These are phyloP conservation scores for Haplosporangium sp. DNA, from an alignment of 371 early-diverging fungal genomes.

Conservation along the genomic window DNA sequence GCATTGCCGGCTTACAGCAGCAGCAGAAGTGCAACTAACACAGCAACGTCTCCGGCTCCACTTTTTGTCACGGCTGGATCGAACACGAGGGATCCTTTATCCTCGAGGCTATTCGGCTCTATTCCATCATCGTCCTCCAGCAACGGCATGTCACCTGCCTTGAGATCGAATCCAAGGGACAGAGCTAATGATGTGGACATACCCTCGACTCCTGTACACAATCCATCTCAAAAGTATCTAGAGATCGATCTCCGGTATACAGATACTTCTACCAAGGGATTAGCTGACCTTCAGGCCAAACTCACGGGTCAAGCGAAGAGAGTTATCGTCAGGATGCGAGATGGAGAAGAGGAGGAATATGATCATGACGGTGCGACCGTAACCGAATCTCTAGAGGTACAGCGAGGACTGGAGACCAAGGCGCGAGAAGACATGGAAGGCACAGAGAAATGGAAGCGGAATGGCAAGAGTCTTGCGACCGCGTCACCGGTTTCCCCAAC, in stretches of 20 bases:
- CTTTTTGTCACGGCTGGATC: neutral
- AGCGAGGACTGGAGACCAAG: too few species aligned
- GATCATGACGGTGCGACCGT: neutral
- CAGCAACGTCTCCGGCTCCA: neutral
- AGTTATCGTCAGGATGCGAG: slow-evolving; percentile 25
- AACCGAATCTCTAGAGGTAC: too few species aligned
- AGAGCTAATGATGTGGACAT: neutral
- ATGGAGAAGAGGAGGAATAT: slow-evolving; percentile 31
- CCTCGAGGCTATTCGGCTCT: slow-evolving; percentile 13
- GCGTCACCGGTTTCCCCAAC: too few species aligned
- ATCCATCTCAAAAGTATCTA: slow-evolving; percentile 35
- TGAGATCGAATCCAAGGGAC: neutral
- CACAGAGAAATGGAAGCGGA: too few species aligned
- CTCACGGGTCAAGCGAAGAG: slow-evolving; percentile 27
- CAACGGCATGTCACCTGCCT: neutral
- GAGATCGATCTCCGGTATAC: slow-evolving; percentile 53
- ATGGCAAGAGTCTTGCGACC: too few species aligned
- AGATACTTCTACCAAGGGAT: slow-evolving; percentile 29
- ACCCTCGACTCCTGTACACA: neutral
- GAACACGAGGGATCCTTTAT: slow-evolving; percentile 5
- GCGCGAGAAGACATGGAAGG: too few species aligned
- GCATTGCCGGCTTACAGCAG: slow-evolving; percentile 1
- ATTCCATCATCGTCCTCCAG: neutral
- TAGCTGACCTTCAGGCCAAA: slow-evolving; percentile 5
- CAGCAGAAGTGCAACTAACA: neutral